phyloP scores from a whole-genome alignment of 352 stramenopile species.

The Saprolegnia diclina region DNA sequence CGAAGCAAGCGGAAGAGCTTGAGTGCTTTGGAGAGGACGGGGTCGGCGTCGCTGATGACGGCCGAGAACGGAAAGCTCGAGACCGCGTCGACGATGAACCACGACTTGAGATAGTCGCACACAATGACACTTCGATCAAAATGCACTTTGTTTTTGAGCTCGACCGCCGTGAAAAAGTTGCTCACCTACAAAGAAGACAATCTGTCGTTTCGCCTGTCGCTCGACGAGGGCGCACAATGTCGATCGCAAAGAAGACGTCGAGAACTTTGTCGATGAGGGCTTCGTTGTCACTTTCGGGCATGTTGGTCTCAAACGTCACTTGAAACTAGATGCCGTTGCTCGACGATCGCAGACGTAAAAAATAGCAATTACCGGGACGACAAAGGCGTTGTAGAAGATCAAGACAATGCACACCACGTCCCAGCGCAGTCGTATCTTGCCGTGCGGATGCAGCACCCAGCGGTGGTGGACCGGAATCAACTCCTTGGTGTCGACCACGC shows the following conservation, averaged over 20 bases:
- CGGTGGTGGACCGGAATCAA: constrained; percentile 4
- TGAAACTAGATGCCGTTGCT: constrained; percentile 63
- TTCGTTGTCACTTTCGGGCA: constrained; percentile 23
- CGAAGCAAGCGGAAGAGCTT: constrained; percentile 55
- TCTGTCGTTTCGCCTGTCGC: background rate
- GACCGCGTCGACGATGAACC: constrained; percentile 54
- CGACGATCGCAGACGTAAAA: constrained; percentile 35
- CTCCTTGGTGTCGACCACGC: background rate
- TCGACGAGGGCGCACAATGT: constrained; percentile 55
- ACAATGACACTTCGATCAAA: constrained; percentile 54
- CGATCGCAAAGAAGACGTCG: constrained; percentile 54
- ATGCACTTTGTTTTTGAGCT: constrained; percentile 64
- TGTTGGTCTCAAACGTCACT: constrained; percentile 44
- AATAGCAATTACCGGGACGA: constrained; percentile 59
- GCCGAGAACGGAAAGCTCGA: constrained; percentile 64
- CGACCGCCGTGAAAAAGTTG: constrained; percentile 72
- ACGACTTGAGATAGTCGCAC: constrained; percentile 43
- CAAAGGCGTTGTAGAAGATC: constrained; percentile 71
- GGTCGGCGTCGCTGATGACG: constrained; percentile 33
- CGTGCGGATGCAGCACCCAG: constrained; percentile 57
- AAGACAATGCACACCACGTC: constrained; percentile 62
- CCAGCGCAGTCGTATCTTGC: constrained; percentile 51
- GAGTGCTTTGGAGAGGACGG: constrained; percentile 39
- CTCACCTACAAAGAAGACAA: constrained; percentile 31
- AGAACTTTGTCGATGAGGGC: constrained; percentile 50